These are phyloP conservation scores for Fragaria iinumae DNA, from an alignment of 306 rosid genomes.

Conservation along the genomic window DNA sequence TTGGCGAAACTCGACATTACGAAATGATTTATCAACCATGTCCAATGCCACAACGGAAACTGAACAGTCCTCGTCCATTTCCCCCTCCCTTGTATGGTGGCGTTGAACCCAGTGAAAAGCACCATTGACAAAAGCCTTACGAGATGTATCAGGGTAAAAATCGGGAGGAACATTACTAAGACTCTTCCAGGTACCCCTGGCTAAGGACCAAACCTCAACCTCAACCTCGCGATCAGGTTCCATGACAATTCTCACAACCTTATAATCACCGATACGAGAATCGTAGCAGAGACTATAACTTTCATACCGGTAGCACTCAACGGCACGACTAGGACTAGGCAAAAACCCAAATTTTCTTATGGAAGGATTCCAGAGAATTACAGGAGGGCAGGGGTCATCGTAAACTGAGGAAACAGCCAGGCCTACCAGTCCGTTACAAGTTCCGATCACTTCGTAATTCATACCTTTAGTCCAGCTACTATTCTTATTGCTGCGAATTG, in stretches of 20 bases:
- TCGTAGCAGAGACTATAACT: not conserved
- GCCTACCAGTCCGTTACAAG: not conserved
- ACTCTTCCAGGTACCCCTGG: not conserved
- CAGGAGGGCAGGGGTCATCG: not conserved
- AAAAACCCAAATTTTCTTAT: not conserved
- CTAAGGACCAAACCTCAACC: slow-evolving; percentile 9
- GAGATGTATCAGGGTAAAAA: not conserved
- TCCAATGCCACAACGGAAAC: not conserved
- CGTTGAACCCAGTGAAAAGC: not conserved
- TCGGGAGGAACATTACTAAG: not conserved
- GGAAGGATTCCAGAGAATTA: not conserved
- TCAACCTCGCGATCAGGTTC: not conserved
- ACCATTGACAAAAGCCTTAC: not conserved
- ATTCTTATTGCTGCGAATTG: not conserved
- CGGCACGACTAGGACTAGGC: not conserved
- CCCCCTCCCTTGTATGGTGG: too few relatives aligned
- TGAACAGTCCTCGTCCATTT: not conserved
- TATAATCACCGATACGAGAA: not conserved
- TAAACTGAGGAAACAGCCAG: not conserved
- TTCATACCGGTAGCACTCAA: not conserved
- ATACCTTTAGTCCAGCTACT: not conserved
- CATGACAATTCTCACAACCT: not conserved
- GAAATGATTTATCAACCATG: not conserved
- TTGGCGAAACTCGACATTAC: not conserved
- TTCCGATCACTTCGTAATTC: not conserved